Conservation (phyloP, 176 grass and related monocot genomes). For the Oryza glumipatula region DNA sequence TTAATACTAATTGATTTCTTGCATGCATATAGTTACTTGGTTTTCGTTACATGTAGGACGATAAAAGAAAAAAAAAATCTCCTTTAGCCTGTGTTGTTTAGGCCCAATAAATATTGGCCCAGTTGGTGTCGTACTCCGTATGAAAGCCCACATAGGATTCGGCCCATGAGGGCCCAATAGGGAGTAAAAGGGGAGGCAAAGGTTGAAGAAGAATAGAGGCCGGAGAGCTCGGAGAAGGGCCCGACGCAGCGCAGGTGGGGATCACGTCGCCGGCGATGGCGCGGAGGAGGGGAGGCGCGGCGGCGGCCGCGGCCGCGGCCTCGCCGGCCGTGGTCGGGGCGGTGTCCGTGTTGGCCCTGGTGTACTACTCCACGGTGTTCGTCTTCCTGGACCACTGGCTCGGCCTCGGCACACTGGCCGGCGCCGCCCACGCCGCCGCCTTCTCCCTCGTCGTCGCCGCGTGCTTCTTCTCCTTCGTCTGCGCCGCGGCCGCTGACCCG, state of each 20-base stretch:
- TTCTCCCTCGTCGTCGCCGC: slow-evolving; percentile 64
- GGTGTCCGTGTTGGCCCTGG: slow-evolving; percentile 51
- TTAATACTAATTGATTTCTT: too few relatives aligned
- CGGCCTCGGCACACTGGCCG: slow-evolving; percentile 54
- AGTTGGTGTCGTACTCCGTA: neutral
- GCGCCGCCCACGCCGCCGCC: slow-evolving; percentile 54
- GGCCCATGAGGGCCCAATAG: slow-evolving; percentile 1
- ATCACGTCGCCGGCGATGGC: slow-evolving; percentile 48
- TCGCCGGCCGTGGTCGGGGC: slow-evolving; percentile 53
- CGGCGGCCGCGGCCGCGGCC: slow-evolving; percentile 34
- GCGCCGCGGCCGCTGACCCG: slow-evolving; percentile 60
- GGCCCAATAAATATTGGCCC: neutral
- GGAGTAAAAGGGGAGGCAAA: neutral
- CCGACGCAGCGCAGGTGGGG: neutral
- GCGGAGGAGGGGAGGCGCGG: slow-evolving; percentile 50
- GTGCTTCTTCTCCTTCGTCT: slow-evolving; percentile 76
- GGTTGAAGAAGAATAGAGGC: neutral
- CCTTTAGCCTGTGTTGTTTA: too few relatives aligned
- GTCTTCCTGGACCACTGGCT: slow-evolving; percentile 77
- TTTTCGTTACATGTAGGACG: too few relatives aligned
- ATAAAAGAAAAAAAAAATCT: too few relatives aligned
- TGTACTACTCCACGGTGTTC: slow-evolving; percentile 79
- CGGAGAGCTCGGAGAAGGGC: neutral
- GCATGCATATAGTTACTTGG: too few relatives aligned
- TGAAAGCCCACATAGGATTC: neutral